Percentiles rank a stretch among this genome's conserved stretches.
phyloP scores from a whole-genome alignment of 2,329 filamentous ascomycete genomes.

The Phialocephala sp. region DNA sequence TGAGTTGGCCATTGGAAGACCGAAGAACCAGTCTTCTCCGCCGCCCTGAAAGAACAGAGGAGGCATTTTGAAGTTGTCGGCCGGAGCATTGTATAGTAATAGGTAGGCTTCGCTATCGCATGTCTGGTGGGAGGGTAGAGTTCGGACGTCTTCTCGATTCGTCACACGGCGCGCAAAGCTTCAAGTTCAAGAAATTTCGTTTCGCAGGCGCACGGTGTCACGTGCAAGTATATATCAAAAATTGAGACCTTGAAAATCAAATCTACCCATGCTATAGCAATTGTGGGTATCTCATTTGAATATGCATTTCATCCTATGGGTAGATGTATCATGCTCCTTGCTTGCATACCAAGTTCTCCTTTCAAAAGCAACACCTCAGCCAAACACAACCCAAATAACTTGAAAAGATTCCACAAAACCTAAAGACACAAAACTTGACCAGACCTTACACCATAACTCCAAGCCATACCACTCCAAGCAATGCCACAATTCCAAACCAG shows the following conservation, averaged over 20 bases:
- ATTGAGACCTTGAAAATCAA: too few species aligned
- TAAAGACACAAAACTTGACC: background rate
- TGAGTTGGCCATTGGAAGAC: conserved; percentile 32
- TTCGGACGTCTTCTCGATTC: too few species aligned
- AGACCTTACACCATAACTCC: conserved; percentile 3
- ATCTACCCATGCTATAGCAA: too few species aligned
- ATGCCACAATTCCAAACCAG: background rate
- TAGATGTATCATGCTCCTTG: background rate
- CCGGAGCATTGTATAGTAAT: conserved; percentile 36
- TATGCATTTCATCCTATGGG: background rate
- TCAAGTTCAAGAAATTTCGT: background rate
- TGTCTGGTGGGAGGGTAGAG: conserved; percentile 3
- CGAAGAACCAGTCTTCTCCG: conserved; percentile 16
- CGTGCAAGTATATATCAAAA: background rate
- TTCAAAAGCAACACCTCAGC: background rate
- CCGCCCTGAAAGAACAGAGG: conserved; percentile 38
- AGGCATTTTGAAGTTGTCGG: conserved; percentile 36
- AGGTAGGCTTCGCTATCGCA: conserved; percentile 17
- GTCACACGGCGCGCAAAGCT: too few species aligned
- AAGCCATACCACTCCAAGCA: background rate
- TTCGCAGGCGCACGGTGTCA: background rate
- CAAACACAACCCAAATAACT: background rate
- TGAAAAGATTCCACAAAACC: background rate
- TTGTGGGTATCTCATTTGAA: background rate
- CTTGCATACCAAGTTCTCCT: background rate